These are phyloP conservation scores for Chaetomiaceae sp. DNA, from an alignment of 2,329 filamentous ascomycete genomes.

Conservation along the genomic window DNA sequence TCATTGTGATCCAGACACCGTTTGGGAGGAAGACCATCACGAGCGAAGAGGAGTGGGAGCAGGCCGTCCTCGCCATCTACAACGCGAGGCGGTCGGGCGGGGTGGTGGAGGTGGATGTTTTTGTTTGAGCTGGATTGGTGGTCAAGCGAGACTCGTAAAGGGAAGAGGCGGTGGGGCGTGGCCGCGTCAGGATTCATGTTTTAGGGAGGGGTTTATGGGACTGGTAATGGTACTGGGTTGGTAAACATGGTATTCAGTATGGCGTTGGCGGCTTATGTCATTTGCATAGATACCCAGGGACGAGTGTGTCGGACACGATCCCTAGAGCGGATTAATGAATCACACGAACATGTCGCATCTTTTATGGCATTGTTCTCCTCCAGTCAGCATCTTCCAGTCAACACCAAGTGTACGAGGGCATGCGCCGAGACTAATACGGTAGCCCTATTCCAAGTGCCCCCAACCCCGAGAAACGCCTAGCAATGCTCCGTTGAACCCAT, in stretches of 20 bases:
- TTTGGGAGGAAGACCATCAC: constrained; percentile 8
- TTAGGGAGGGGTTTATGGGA: no score
- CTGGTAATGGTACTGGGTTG: no score
- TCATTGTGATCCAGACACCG: constrained; percentile 18
- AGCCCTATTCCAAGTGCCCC: no score
- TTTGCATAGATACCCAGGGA: background rate
- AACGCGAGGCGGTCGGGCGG: constrained; percentile 14
- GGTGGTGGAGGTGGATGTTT: constrained; percentile 21
- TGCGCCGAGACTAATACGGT: no score
- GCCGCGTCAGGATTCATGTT: no score
- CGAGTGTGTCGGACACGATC: background rate
- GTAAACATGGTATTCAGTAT: background rate
- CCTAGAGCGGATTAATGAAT: background rate
- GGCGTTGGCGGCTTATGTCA: background rate
- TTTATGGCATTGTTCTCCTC: no score
- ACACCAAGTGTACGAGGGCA: no score
- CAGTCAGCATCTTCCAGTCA: no score
- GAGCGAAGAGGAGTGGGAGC: constrained; percentile 20
- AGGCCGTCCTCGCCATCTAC: constrained; percentile 22
- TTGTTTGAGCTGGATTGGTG: constrained; percentile 11
- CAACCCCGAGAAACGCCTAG: constrained; percentile 2
- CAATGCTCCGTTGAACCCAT: background rate
- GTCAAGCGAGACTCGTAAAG: no score
- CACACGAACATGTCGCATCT: no score
- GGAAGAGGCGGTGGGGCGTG: no score